Percentiles rank a stretch among this genome's conserved stretches.
These are phyloP conservation scores for Neodidymelliopsis sp. DNA, from an alignment of 2,329 filamentous ascomycete species.

Conservation along the genomic window DNA sequence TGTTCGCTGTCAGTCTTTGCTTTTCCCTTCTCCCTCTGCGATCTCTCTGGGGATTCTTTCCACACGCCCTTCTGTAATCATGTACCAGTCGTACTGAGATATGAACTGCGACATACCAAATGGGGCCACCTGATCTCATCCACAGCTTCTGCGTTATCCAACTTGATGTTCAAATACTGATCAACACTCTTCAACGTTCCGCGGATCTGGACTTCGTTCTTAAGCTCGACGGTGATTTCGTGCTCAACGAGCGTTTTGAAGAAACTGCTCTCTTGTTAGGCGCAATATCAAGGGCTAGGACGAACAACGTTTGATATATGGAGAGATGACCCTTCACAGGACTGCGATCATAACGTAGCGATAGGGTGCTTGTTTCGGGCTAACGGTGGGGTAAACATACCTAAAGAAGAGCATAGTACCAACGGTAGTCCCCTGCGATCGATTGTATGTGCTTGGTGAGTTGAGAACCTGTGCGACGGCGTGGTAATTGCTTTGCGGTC, in stretches of 20 bases:
- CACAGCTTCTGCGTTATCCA: conserved; percentile 91
- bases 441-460: not conserved
- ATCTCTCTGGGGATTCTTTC: not conserved
- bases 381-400: conserved; percentile 36
- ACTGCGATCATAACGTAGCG: too few relatives aligned
- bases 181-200: conserved; percentile 97
- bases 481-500: not conserved
- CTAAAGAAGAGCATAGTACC: conserved; percentile 62
- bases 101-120: conserved; percentile 64
- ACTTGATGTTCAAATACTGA: conserved; percentile 98
- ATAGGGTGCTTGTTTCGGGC: too few relatives aligned
- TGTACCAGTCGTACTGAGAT: too few relatives aligned
- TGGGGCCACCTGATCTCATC: conserved; percentile 96
- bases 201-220: conserved; percentile 98
- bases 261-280: conserved; percentile 62
- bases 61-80: too few relatives aligned
- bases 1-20: conserved; percentile 36
- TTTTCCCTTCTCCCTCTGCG: not conserved
- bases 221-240: conserved; percentile 97
- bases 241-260: conserved; percentile 99
- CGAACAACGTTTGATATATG: too few relatives aligned
- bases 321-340: too few relatives aligned
- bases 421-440: not conserved
- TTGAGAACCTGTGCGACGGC: not conserved
- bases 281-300: too few relatives aligned